Evolutionary conservation across 352 stramenopile genomes (phyloP).

Genomic region (Pythium utonaiense): DNA sequence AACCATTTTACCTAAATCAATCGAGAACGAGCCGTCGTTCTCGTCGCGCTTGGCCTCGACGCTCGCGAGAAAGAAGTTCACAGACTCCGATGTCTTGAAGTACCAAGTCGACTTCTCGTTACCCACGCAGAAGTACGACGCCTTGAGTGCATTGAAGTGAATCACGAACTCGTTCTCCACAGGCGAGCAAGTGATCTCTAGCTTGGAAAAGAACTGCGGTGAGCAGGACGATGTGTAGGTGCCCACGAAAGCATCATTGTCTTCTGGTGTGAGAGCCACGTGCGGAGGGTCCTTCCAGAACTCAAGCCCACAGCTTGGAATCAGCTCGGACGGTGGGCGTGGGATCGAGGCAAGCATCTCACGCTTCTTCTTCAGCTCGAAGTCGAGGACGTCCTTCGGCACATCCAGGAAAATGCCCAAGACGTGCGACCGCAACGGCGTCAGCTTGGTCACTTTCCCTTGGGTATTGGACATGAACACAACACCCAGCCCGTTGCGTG

Average conservation of each 20-base stretch:
- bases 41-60: too few species aligned
- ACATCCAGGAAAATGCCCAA: conserved; percentile 63
- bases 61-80: too few species aligned
- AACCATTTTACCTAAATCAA: too few species aligned
- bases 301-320: conserved; percentile 31
- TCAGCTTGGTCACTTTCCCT: conserved; percentile 17
- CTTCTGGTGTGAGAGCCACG: conserved; percentile 19
- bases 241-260: conserved; percentile 30
- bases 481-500: conserved; percentile 37
- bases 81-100: too few species aligned
- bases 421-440: conserved; percentile 51
- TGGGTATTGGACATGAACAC: conserved; percentile 52
- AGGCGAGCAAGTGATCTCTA: too few species aligned
- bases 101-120: too few species aligned
- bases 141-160: too few species aligned
- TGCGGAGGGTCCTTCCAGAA: conserved; percentile 44
- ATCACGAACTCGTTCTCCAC: too few species aligned
- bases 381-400: conserved; percentile 44
- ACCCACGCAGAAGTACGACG: too few species aligned
- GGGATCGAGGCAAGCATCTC: too few species aligned
- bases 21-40: too few species aligned
- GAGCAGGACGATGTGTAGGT: conserved; percentile 36
- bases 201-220: conserved; percentile 34
- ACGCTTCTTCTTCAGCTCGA: conserved; percentile 31
- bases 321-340: conserved; percentile 5